Percentiles rank a stretch among this genome's conserved stretches.
phyloP scores from a whole-genome alignment of 345 rosid species.

The Xanthoceras sorbifolium region DNA sequence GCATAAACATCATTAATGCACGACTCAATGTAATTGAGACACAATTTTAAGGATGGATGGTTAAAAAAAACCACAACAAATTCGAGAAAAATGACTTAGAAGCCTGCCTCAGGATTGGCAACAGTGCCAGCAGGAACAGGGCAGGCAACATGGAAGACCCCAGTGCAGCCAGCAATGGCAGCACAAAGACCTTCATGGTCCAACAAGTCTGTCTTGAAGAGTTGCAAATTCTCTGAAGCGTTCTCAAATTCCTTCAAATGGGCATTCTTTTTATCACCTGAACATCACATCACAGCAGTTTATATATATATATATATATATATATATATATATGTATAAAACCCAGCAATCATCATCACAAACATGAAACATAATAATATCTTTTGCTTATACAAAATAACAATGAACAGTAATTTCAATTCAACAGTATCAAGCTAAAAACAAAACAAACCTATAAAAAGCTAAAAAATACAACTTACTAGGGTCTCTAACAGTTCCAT shows the following conservation, averaged over 20 bases:
- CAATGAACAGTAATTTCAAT: too few relatives aligned
- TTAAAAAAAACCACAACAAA: too few relatives aligned
- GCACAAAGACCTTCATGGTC: constrained; percentile 42
- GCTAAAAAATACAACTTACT: constrained; percentile 23
- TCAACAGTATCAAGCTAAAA: background rate
- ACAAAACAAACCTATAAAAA: background rate
- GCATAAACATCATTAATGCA: background rate
- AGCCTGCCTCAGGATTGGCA: constrained; percentile 39
- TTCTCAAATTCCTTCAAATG: constrained; percentile 46
- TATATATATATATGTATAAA: too few relatives aligned
- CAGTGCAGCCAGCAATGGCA: constrained; percentile 47
- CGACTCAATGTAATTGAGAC: background rate
- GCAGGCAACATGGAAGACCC: constrained; percentile 57
- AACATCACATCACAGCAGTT: background rate
- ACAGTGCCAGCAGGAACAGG: constrained; percentile 38
- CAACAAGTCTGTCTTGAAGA: constrained; percentile 45
- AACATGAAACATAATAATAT: background rate
- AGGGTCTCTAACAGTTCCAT: constrained; percentile 63
- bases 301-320: too few relatives aligned
- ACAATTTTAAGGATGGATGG: too few relatives aligned
- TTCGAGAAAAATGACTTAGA: background rate
- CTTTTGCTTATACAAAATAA: too few relatives aligned
- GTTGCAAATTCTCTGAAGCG: constrained; percentile 41
- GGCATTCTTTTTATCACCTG: constrained; percentile 46
- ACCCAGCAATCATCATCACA: background rate